A percentile compares a stretch with the other conserved stretches of the same genome.
These are phyloP conservation scores for Botrytis tulipae DNA, from an alignment of 2,329 filamentous ascomycete genomes.

Conservation along the genomic window DNA sequence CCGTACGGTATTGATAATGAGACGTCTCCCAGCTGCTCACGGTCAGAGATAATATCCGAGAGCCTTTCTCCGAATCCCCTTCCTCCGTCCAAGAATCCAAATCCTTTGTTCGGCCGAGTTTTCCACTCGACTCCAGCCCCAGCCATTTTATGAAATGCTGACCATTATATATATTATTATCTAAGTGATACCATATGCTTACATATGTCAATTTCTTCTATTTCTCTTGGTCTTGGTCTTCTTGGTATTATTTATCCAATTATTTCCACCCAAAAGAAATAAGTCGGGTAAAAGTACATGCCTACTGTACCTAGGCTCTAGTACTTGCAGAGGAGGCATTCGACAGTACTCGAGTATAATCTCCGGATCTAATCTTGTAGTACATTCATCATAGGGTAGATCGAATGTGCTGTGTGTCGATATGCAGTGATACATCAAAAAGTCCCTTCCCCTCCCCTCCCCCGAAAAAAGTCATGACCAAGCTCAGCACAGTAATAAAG, in stretches of 20 bases:
- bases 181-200: background rate
- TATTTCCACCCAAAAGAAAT: background rate
- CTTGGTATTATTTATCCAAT: constrained; percentile 1
- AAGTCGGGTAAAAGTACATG: background rate
- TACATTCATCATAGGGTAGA: background rate
- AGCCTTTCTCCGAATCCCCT: background rate
- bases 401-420: background rate
- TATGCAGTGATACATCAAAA: background rate
- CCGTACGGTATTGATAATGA: background rate
- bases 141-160: constrained; percentile 5
- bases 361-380: background rate
- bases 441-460: background rate
- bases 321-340: background rate
- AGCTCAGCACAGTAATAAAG: background rate
- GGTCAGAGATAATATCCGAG: background rate
- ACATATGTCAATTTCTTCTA: background rate
- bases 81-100: background rate
- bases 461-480: background rate
- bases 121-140: background rate
- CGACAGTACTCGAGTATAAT: background rate
- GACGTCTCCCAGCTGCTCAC: background rate
- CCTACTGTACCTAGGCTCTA: no score
- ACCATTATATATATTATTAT: background rate
- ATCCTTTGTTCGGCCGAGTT: constrained; percentile 12
- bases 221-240: background rate